Percentiles rank a stretch among this genome's conserved stretches.
Conservation (phyloP, 2,329 filamentous ascomycete genomes). For the Ophiobolus disseminans region DNA sequence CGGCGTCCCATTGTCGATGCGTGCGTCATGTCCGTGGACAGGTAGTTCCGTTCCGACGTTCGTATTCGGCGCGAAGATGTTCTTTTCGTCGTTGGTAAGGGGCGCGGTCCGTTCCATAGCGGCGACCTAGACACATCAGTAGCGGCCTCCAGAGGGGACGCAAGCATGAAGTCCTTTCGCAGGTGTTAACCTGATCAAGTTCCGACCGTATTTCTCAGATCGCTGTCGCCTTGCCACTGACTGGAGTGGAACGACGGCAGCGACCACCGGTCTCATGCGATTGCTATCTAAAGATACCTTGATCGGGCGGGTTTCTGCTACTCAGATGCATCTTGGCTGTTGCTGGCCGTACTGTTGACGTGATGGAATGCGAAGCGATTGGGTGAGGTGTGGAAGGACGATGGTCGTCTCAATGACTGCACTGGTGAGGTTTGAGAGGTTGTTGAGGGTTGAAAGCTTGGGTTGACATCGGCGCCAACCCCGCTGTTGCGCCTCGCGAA, state of each 20-base stretch:
- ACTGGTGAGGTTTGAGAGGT: too few species aligned
- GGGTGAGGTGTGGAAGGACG: too few species aligned
- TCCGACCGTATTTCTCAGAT: slow-evolving; percentile 63
- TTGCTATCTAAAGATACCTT: slow-evolving; percentile 45
- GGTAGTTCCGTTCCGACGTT: slow-evolving; percentile 21
- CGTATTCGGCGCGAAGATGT: slow-evolving; percentile 32
- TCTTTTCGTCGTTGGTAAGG: slow-evolving; percentile 29
- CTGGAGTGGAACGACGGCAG: slow-evolving; percentile 7
- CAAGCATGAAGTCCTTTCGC: slow-evolving; percentile 62
- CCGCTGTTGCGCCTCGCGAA: not conserved
- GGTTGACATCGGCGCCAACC: not conserved
- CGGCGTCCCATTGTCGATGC: not conserved
- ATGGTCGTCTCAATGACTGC: too few species aligned
- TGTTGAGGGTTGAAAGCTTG: not conserved
- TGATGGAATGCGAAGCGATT: not conserved
- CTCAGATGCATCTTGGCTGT: slow-evolving; percentile 38
- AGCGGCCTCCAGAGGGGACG: slow-evolving; percentile 27
- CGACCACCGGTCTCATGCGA: slow-evolving; percentile 50
- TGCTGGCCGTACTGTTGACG: slow-evolving; percentile 34
- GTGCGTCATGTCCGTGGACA: slow-evolving; percentile 13
- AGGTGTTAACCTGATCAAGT: slow-evolving; percentile 63
- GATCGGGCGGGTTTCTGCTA: slow-evolving; percentile 45
- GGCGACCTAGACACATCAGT: slow-evolving; percentile 46
- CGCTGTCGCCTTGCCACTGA: slow-evolving; percentile 16
- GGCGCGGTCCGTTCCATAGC: slow-evolving; percentile 26